Percentiles rank a stretch among this genome's conserved stretches.
Evolutionary conservation across 164 flowering plant genomes (phyloP).

Genomic region (Cinnamomum micranthum): DNA sequence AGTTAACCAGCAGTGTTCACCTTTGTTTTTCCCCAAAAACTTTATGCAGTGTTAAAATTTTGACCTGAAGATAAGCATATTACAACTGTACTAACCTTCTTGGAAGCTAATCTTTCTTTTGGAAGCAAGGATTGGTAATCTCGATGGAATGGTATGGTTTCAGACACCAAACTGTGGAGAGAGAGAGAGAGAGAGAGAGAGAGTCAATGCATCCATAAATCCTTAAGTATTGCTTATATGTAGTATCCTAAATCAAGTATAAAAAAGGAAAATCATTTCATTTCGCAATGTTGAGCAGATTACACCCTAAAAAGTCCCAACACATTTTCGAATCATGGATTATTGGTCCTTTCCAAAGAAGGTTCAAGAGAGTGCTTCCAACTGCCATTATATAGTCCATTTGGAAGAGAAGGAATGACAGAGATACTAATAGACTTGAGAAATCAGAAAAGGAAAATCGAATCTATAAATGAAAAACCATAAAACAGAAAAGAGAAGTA

Average conservation of each 20-base stretch:
- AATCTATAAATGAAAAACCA: background rate
- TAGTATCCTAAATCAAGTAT: too few relatives aligned
- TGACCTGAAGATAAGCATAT: background rate
- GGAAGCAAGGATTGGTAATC: slow-evolving; percentile 63
- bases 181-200: too few relatives aligned
- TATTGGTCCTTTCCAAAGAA: too few relatives aligned
- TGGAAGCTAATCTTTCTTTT: slow-evolving; percentile 42
- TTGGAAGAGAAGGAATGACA: too few relatives aligned
- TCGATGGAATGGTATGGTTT: slow-evolving; percentile 90
- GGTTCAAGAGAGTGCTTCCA: too few relatives aligned
- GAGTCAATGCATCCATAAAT: too few relatives aligned
- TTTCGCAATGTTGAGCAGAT: too few relatives aligned
- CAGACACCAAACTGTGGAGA: slow-evolving; percentile 68
- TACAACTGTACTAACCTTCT: slow-evolving; percentile 41
- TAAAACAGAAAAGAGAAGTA: background rate
- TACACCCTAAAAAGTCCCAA: too few relatives aligned
- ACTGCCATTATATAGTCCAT: too few relatives aligned
- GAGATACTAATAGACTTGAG: background rate
- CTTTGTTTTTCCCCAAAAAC: background rate
- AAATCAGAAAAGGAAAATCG: background rate
- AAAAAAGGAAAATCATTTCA: too few relatives aligned
- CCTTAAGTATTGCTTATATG: too few relatives aligned
- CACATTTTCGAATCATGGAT: too few relatives aligned
- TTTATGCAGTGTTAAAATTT: background rate
- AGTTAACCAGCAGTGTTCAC: background rate